These are phyloP conservation scores for Irpex sp. DNA, from an alignment of 1,284 basidiomycete genomes.

Conservation along the genomic window DNA sequence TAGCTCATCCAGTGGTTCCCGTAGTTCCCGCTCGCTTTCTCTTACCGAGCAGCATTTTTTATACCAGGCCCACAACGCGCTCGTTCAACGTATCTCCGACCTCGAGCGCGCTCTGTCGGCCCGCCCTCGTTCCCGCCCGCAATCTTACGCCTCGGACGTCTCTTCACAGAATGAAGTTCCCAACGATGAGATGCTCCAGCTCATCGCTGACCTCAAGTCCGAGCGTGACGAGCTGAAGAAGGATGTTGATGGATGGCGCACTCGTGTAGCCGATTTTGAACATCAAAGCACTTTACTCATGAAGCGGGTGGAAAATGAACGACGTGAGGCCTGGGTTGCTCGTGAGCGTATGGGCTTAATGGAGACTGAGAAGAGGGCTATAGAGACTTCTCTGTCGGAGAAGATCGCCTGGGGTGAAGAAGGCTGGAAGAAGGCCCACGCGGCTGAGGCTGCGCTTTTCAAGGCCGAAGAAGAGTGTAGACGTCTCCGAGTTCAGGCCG, in stretches of 20 bases:
- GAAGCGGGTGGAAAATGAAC: conserved; percentile 64
- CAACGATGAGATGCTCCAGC: conserved; percentile 68
- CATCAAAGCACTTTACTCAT: conserved; percentile 54
- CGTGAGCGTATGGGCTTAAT: conserved; percentile 59
- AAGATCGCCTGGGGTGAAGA: conserved; percentile 34
- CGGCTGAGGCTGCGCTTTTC: conserved; percentile 32
- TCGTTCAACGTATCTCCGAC: conserved; percentile 75
- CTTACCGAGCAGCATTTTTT: conserved; percentile 77
- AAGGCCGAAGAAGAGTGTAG: conserved; percentile 25
- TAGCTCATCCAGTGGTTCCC: conserved; percentile 27
- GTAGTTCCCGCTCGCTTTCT: conserved; percentile 46
- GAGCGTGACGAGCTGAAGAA: conserved; percentile 77
- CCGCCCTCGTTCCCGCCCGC: conserved; percentile 48
- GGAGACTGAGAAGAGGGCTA: conserved; percentile 57
- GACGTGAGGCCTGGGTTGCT: conserved; percentile 73
- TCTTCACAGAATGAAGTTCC: conserved; percentile 31
- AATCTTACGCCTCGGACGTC: conserved; percentile 48
- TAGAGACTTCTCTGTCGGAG: conserved; percentile 45
- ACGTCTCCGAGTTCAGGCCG: conserved; percentile 29
- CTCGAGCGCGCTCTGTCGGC: conserved; percentile 64
- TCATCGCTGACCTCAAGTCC: conserved; percentile 71
- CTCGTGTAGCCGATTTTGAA: conserved; percentile 64
- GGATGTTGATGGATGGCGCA: conserved; percentile 75
- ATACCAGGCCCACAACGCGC: conserved; percentile 74
- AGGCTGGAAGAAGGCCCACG: conserved; percentile 29